These are phyloP conservation scores for Sphaerobolus stellatus DNA, from an alignment of 1,284 basidiomycete genomes.

Conservation along the genomic window DNA sequence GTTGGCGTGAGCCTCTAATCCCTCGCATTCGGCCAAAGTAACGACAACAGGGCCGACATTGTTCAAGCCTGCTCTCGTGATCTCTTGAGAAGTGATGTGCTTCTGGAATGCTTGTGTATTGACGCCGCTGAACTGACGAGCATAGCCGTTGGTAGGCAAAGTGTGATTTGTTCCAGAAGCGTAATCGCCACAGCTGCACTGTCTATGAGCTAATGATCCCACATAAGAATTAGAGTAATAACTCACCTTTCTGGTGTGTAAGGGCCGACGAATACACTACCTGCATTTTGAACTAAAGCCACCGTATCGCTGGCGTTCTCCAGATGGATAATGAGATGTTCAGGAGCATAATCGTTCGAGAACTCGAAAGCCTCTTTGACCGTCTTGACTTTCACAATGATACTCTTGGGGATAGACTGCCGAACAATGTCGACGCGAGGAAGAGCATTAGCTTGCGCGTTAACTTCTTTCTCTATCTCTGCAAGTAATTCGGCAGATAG, in stretches of 20 bases:
- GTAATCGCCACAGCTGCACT: conserved; percentile 89
- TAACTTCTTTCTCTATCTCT: conserved; percentile 84
- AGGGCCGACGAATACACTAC: conserved; percentile 93
- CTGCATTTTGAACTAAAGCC: conserved; percentile 80
- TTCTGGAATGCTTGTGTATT: conserved; percentile 98
- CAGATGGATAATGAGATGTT: conserved; percentile 92
- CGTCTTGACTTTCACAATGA: conserved; percentile 76
- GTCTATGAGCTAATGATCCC: conserved; percentile 2
- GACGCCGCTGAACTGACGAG: conserved; percentile 96
- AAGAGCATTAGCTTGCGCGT: conserved; percentile 83
- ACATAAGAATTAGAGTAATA: not conserved
- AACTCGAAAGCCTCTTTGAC: conserved; percentile 82
- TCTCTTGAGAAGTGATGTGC: conserved; percentile 95
- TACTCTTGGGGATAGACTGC: conserved; percentile 87
- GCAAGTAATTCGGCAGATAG: conserved; percentile 64
- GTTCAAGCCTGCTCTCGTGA: conserved; percentile 78
- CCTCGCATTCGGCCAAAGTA: conserved; percentile 92
- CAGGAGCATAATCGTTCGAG: conserved; percentile 97
- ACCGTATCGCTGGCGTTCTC: conserved; percentile 69
- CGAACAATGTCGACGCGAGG: conserved; percentile 89
- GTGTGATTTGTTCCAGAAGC: conserved; percentile 99
- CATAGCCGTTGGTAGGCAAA: conserved; percentile 91
- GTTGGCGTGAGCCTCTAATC: conserved; percentile 91
- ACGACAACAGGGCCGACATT: conserved; percentile 87
- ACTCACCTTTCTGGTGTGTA: conserved; percentile 89